A percentile compares a stretch with the other conserved stretches of the same genome.
These are phyloP conservation scores for Fusarium nygamai DNA, from an alignment of 2,329 filamentous ascomycete genomes.

Conservation along the genomic window DNA sequence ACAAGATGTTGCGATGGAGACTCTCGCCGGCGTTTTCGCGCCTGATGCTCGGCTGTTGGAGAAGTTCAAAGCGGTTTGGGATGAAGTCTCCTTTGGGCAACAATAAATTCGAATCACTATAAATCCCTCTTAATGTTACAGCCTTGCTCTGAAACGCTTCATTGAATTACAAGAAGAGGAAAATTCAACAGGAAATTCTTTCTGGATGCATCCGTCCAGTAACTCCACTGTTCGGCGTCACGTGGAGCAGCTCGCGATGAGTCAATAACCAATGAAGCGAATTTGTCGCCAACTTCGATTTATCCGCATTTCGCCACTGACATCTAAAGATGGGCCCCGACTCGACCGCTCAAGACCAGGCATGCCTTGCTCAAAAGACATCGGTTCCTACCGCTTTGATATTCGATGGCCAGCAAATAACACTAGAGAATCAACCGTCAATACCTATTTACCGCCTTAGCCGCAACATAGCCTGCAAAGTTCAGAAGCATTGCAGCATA, in stretches of 20 bases:
- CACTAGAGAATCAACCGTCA: background rate
- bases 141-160: accelerated
- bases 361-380: accelerated
- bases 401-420: constrained; percentile 12
- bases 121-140: background rate
- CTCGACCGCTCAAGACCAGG: background rate
- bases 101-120: too few relatives aligned
- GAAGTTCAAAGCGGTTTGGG: constrained; percentile 5
- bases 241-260: background rate
- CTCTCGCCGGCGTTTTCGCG: background rate
- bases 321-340: background rate
- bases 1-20: background rate
- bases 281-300: background rate
- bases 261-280: background rate
- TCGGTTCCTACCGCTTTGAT: background rate
- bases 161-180: background rate
- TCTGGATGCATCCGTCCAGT: background rate
- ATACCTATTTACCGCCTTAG: constrained; percentile 24
- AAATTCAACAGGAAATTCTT: accelerated
- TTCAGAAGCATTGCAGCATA: constrained; percentile 10
- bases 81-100: background rate
- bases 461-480: background rate
- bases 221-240: background rate
- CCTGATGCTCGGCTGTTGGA: background rate
- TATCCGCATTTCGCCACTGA: background rate